Conservation (phyloP, 352 stramenopile genomes). For the Pythium periplocum region DNA sequence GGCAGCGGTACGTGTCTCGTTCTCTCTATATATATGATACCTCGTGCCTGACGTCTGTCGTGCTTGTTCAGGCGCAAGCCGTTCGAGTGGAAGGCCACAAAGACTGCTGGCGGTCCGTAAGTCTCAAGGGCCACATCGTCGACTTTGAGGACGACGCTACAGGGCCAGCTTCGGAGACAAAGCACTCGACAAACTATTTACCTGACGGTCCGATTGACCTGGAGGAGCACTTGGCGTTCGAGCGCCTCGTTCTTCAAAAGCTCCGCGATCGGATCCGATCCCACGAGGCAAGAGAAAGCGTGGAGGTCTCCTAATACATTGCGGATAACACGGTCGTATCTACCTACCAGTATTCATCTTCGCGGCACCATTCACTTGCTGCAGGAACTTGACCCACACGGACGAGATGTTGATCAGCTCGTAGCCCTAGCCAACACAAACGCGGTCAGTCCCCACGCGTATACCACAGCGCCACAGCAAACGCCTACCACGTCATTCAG, state of each 20-base stretch:
- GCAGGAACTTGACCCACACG: constrained; percentile 66
- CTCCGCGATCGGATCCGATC: constrained; percentile 33
- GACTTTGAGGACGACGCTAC: constrained; percentile 17
- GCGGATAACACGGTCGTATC: too few relatives aligned
- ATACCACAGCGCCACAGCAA: background rate
- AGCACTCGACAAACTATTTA: constrained; percentile 18
- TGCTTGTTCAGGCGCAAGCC: constrained; percentile 28
- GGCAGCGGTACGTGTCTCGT: constrained; percentile 29
- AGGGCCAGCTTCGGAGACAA: background rate
- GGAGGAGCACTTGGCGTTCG: constrained; percentile 47
- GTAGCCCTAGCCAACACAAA: constrained; percentile 35
- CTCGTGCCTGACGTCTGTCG: background rate
- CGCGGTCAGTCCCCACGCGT: background rate
- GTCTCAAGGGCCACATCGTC: constrained; percentile 68
- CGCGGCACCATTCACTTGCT: constrained; percentile 36
- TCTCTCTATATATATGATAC: background rate
- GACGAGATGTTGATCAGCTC: constrained; percentile 70
- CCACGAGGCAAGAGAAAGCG: constrained; percentile 21
- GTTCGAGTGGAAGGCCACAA: constrained; percentile 74
- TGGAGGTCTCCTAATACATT: background rate
- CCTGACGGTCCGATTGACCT: constrained; percentile 43
- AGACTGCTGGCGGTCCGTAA: constrained; percentile 57
- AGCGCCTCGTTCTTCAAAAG: constrained; percentile 44
- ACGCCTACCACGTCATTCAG: constrained; percentile 67
- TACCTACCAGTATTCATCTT: too few relatives aligned